Percentiles rank a stretch among this genome's conserved stretches.
These are phyloP conservation scores for Globisporangium barbulae DNA, from an alignment of 352 stramenopile genomes.

Conservation along the genomic window DNA sequence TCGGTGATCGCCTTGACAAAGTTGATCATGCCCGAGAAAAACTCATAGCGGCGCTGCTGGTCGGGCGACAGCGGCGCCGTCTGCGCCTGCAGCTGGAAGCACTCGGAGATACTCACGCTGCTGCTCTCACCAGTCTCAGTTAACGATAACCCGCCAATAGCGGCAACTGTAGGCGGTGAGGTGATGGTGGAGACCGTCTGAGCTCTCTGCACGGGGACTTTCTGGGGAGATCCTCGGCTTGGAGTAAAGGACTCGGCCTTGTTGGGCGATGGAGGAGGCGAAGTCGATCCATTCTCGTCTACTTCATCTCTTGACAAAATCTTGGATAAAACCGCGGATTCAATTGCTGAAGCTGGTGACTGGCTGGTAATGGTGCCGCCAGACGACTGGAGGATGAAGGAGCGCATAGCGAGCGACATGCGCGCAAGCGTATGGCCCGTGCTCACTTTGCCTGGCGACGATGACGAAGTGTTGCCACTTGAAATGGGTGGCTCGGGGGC, in stretches of 20 bases:
- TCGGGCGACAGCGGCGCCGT: slow-evolving; percentile 11
- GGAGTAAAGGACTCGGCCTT: slow-evolving; percentile 8
- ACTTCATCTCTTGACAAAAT: not conserved
- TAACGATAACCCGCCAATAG: not conserved
- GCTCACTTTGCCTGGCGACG: slow-evolving; percentile 38
- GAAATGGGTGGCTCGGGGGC: slow-evolving; percentile 40
- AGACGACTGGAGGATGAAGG: slow-evolving; percentile 63
- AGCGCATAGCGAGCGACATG: slow-evolving; percentile 77
- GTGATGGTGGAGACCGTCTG: slow-evolving; percentile 7
- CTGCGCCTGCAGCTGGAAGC: slow-evolving; percentile 17
- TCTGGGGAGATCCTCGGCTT: not conserved
- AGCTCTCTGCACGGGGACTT: not conserved
- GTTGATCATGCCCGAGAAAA: slow-evolving; percentile 76
- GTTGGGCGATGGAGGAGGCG: not conserved
- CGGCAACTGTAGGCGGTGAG: not conserved
- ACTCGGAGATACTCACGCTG: slow-evolving; percentile 13
- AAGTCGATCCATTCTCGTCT: not conserved
- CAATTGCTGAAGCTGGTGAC: not conserved
- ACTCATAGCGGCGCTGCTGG: slow-evolving; percentile 65
- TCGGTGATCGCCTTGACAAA: slow-evolving; percentile 85
- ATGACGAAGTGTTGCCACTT: slow-evolving; percentile 8
- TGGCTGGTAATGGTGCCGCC: slow-evolving; percentile 10
- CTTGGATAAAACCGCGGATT: not conserved
- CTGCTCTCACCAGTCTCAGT: slow-evolving; percentile 10
- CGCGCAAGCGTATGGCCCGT: slow-evolving; percentile 45